Base-by-base conservation (phyloP, 2,329 filamentous ascomycete genomes). In the Fusarium camptoceras region DNA sequence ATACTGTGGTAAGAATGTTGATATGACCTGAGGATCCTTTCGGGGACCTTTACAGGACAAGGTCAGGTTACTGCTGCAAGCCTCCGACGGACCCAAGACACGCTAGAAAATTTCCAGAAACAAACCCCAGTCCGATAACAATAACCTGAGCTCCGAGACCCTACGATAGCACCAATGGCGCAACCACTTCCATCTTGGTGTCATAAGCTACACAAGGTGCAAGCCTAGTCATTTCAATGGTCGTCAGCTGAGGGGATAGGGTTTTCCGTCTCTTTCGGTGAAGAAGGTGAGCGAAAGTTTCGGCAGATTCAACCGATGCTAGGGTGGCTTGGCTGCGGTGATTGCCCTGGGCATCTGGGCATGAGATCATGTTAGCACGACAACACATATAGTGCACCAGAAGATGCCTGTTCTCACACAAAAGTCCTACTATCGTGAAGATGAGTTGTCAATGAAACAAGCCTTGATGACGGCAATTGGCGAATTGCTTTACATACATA, bases 31-130 rank as follows among this genome's bases (percentile, higher is more conserved):
- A 73, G 66, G 68, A 37, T 71, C 69, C 55, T 47, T 63, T 68
- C 64, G 41, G 18, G 63, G 63, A 75, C 70, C 59, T 64, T 64
- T 37, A 59, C 48, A 59, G 59, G 51, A 24, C 20, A 43, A 43
- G 61, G 49, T 11, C 20, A 43, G 22, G 20, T 16, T 43, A 24
- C 22, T 43, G 20, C 41, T 43, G 41, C 41, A 18, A 24, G 44
- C 27, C 51, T 62, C 47, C 24, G 58, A n/a, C n/a, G n/a, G n/a
- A 49, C 56, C 57, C 39, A 67, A 64, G 59, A 62, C 50, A 53
- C 70, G 70, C 73, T 75, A 75, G 73, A 75, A 75, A 73, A 59
- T 66, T 75, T 75, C 73, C 57, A 75, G 73, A 75, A 75, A 55
- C 59, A 67, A 47, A 39, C 42, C 61, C 68, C 47, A 49, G 61